Evolutionary conservation across 345 rosid genomes (phyloP).

Genomic region (Laguncularia racemosa): DNA sequence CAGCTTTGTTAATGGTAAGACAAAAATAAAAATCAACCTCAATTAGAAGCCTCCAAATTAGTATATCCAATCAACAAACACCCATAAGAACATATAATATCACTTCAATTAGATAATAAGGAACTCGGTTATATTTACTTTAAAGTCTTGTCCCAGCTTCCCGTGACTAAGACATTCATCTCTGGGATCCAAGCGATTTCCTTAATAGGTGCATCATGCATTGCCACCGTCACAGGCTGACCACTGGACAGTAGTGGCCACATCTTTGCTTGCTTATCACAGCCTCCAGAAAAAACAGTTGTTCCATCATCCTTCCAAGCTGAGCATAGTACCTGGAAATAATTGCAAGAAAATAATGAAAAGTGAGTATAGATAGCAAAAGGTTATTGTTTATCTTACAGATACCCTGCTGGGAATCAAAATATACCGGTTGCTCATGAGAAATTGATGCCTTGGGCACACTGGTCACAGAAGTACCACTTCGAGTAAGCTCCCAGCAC

Average conservation of each 20-base stretch:
- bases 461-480: conserved; percentile 43
- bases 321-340: conserved; percentile 72
- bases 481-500: conserved; percentile 83
- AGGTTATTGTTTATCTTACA: no score
- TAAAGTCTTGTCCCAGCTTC: conserved; percentile 96
- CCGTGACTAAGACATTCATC: conserved; percentile 77
- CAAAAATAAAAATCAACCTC: no score
- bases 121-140: conserved; percentile 27
- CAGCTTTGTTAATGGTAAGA: no score
- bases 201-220: conserved; percentile 85
- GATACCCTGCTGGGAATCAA: background rate
- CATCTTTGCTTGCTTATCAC: conserved; percentile 99
- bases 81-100: no score
- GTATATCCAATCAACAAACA: no score
- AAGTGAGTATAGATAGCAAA: no score
- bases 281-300: conserved; percentile 86
- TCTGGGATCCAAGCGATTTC: conserved; percentile 93
- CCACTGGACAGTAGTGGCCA: conserved; percentile 89
- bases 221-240: conserved; percentile 81
- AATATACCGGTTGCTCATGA: conserved; percentile 88
- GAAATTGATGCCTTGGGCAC: conserved; percentile 78
- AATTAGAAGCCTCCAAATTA: no score
- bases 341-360: background rate
- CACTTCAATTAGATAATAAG: no score
- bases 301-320: conserved; percentile 99